Conservation (phyloP, 2,329 filamentous ascomycete species). For the Cercospora brassicicola region DNA sequence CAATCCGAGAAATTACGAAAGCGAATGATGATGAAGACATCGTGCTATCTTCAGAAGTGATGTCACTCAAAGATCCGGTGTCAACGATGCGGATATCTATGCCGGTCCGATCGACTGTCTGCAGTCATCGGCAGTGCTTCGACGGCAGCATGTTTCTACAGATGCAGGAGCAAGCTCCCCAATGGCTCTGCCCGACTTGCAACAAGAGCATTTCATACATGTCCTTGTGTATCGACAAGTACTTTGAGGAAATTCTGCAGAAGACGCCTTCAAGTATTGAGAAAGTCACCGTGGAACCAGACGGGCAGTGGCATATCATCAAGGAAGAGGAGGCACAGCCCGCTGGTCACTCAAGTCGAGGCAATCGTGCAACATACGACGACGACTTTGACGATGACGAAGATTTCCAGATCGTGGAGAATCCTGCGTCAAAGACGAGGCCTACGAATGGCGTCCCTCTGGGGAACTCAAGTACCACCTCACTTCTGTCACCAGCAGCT, state of each 20-base stretch:
- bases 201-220: constrained; percentile 80
- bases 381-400: constrained; percentile 45
- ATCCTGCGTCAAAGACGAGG: constrained; percentile 24
- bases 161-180: constrained; percentile 91
- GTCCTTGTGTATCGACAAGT: constrained; percentile 82
- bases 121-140: constrained; percentile 91
- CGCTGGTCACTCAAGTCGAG: constrained; percentile 41
- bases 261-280: constrained; percentile 71
- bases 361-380: constrained; percentile 37
- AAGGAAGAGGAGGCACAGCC: constrained; percentile 44
- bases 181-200: constrained; percentile 95
- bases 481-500: constrained; percentile 21
- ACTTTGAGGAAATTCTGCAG: constrained; percentile 81
- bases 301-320: constrained; percentile 70
- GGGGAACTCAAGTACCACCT: constrained; percentile 27
- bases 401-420: constrained; percentile 46
- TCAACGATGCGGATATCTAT: constrained; percentile 78
- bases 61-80: constrained; percentile 90
- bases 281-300: constrained; percentile 85
- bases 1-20: constrained; percentile 76
- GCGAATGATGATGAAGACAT: constrained; percentile 80
- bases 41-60: constrained; percentile 78
- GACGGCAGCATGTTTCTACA: constrained; percentile 90
- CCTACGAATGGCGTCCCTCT: constrained; percentile 35
- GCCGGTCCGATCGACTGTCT: constrained; percentile 76